A percentile compares a stretch with the other conserved stretches of the same genome.
phyloP scores from a whole-genome alignment of 2,329 filamentous ascomycete genomes.

The Onygenales sp. region DNA sequence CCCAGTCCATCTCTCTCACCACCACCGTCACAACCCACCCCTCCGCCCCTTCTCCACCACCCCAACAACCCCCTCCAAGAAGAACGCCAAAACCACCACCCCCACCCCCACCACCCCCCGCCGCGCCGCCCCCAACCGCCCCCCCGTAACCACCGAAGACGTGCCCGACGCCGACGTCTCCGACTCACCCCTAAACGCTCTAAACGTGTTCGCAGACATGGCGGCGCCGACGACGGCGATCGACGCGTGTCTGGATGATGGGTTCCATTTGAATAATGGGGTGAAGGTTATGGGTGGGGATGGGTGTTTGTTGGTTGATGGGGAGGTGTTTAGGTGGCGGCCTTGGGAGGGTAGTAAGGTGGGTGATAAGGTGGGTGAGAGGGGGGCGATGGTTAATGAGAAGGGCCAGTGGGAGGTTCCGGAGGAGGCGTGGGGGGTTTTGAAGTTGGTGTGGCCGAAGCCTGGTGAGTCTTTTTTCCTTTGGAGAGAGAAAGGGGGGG shows the following conservation, averaged over 20 bases:
- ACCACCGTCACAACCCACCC: constrained; percentile 6
- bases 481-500: too few relatives aligned
- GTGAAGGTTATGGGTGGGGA: constrained; percentile 57
- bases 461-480: constrained; percentile 56
- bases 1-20: neutral
- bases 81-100: constrained; percentile 2
- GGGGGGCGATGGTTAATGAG: constrained; percentile 52
- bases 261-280: constrained; percentile 80
- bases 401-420: constrained; percentile 76
- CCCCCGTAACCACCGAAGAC: neutral
- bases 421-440: constrained; percentile 60
- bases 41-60: constrained; percentile 9
- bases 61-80: constrained; percentile 26
- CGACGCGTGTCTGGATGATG: constrained; percentile 70
- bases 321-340: constrained; percentile 81
- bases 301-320: constrained; percentile 70
- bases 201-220: constrained; percentile 70
- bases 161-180: neutral
- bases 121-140: constrained; percentile 19
- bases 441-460: constrained; percentile 75
- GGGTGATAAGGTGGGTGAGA: constrained; percentile 28
- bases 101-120: constrained; percentile 15
- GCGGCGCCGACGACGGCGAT: constrained; percentile 73
- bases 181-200: constrained; percentile 52
- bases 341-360: constrained; percentile 55